Evolutionary conservation across 768 basidiomycete genomes (phyloP), one percentile per base, ranked within the genome.

Genomic region (Cytidiella melzeri): DNA sequence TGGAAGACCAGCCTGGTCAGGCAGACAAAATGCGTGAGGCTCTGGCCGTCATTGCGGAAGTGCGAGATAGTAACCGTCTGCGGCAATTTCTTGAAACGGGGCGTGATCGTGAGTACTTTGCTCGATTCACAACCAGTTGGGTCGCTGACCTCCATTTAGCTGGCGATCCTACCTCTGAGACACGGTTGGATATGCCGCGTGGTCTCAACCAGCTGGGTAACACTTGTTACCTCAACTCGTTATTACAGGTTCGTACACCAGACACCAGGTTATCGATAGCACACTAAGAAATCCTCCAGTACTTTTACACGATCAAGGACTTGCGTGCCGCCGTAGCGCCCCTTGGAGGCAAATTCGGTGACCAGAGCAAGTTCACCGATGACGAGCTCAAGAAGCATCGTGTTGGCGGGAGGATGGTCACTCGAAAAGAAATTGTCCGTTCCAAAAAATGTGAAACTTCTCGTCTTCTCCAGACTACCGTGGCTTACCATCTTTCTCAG

Each of bases 251-350:
- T 58, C 11, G 40, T 26, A 27, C 27, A 23, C n/a, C 39, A 26
- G 7, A 27, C 40, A n/a, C 11, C 9, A 3, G 5, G 13, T 38
- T 13, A 9, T 15, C 21, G 11, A 43, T 10, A 12, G 13, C 21
- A 48, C 6, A 52, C 28, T 25, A 34, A 23, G 24, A 37, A 42
- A 39, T 26, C 15, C 18, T 42, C n/a, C 62, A 95, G 86, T 96
- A 95, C 64, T 94, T 96, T 64, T 95, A 92, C 64, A 95, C 92
- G n/a, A 92, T 96, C 66, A 87, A 80, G 61, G 89, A 93, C 28
- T 77, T 96, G 23, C 78, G 93, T 26, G 82, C 84, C 18, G 83
- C 87, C 5, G 81, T 95, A 7, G 69, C 69, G 25, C 79, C 75
- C 18, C 73, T 83, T 34, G 77, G 76, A 42, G 48, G 74, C 48